Evolutionary conservation across 2,329 filamentous ascomycete genomes (phyloP).

Genomic region (Aspergillus luchuensis): DNA sequence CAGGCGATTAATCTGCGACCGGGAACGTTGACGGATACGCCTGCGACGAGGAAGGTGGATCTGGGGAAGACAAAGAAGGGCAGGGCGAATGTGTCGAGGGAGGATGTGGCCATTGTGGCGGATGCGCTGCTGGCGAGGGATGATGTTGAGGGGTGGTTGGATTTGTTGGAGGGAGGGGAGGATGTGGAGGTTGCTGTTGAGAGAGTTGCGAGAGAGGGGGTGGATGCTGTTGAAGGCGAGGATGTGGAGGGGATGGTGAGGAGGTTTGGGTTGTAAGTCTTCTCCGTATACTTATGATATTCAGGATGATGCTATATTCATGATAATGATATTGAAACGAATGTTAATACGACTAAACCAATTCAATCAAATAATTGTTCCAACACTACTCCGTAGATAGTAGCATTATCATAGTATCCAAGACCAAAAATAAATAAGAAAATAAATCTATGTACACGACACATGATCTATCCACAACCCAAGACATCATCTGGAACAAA

Average conservation of each 20-base stretch:
- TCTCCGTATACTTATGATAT: neutral
- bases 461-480: no score
- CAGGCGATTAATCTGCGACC: slow-evolving; percentile 56
- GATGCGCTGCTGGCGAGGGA: slow-evolving; percentile 52
- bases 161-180: slow-evolving; percentile 56
- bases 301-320: neutral
- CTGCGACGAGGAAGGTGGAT: slow-evolving; percentile 50
- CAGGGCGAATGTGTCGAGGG: slow-evolving; percentile 49
- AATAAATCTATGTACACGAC: no score
- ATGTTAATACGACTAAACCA: no score
- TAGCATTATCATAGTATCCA: no score
- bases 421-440: no score
- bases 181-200: slow-evolving; percentile 50
- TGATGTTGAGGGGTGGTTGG: slow-evolving; percentile 55
- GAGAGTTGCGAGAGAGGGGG: slow-evolving; percentile 45
- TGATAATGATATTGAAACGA: no score
- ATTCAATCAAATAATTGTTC: no score
- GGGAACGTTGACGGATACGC: slow-evolving; percentile 51
- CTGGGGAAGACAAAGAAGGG: slow-evolving; percentile 51
- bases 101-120: slow-evolving; percentile 55
- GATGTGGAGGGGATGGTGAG: slow-evolving; percentile 51
- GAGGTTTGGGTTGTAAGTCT: slow-evolving; percentile 21
- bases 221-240: slow-evolving; percentile 55
- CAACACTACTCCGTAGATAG: no score
- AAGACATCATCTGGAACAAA: no score